Evolutionary conservation across 164 flowering plant genomes (phyloP).

Genomic region (Vitis vinifera): DNA sequence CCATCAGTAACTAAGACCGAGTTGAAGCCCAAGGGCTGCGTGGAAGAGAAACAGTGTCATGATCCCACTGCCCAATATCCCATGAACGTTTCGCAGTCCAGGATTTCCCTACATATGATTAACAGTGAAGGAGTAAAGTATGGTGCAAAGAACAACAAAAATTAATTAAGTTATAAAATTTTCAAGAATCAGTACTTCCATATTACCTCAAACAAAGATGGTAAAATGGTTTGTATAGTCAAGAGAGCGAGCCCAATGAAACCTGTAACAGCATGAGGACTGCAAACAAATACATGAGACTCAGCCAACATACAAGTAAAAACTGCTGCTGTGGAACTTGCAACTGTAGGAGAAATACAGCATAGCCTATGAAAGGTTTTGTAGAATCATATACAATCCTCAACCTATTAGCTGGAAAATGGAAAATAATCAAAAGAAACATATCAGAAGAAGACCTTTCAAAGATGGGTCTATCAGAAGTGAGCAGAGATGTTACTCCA

Average conservation of each 20-base stretch:
- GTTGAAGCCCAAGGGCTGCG: conserved; percentile 82
- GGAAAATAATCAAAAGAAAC: no score
- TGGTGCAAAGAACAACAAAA: not conserved
- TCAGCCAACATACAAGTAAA: not conserved
- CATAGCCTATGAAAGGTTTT: no score
- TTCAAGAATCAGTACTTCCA: no score
- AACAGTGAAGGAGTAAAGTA: not conserved
- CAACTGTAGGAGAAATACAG: no score
- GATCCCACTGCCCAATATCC: conserved; percentile 83
- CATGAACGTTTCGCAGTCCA: conserved; percentile 76
- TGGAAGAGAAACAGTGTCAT: conserved; percentile 83
- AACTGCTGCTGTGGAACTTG: no score
- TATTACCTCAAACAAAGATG: conserved; percentile 77
- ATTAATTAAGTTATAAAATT: not conserved
- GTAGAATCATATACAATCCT: no score
- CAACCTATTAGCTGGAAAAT: no score
- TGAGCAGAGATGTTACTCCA: conserved; percentile 79
- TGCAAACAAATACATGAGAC: conserved; percentile 27
- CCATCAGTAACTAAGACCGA: conserved; percentile 65
- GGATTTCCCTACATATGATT: conserved; percentile 65
- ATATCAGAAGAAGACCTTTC: conserved; percentile 55
- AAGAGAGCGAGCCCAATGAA: conserved; percentile 74
- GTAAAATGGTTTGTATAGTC: conserved; percentile 68
- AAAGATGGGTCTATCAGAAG: conserved; percentile 84
- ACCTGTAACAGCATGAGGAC: conserved; percentile 90